These are phyloP conservation scores for Quercus lobata DNA, from an alignment of 331 rosid genomes.

Conservation along the genomic window DNA sequence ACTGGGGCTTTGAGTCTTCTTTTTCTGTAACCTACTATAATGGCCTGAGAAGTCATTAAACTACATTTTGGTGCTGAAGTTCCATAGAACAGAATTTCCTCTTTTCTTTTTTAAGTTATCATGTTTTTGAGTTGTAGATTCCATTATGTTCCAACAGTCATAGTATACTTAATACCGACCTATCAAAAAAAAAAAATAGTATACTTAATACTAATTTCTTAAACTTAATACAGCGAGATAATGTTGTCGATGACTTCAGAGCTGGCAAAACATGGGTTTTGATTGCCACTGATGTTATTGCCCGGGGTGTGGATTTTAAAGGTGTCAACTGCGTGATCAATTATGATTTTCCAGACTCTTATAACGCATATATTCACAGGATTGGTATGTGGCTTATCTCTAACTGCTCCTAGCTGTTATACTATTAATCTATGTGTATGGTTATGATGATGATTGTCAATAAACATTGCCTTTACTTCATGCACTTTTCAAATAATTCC, in stretches of 20 bases:
- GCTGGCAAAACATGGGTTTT: constrained; percentile 96
- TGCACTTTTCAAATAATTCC: not conserved
- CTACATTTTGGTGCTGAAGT: not conserved
- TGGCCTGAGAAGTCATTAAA: not conserved
- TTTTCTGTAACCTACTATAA: not conserved
- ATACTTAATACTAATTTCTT: constrained; percentile 10
- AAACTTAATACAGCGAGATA: constrained; percentile 62
- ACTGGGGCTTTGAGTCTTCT: not conserved
- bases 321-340: constrained; percentile 87
- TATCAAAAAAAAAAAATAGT: no score
- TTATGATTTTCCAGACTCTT: constrained; percentile 94
- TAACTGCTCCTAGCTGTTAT: not conserved
- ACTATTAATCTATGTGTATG: not conserved
- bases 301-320: constrained; percentile 98
- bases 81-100: not conserved
- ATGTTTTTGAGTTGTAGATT: not conserved
- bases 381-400: constrained; percentile 58
- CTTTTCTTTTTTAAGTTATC: not conserved
- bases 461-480: not conserved
- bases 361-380: constrained; percentile 82
- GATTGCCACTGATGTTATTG: constrained; percentile 94
- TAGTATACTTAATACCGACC: not conserved
- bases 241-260: constrained; percentile 85
- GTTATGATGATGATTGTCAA: not conserved
- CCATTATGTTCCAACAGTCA: constrained; percentile 13